Conservation (phyloP, 78 protist species). For the Protostelium mycophagum region DNA sequence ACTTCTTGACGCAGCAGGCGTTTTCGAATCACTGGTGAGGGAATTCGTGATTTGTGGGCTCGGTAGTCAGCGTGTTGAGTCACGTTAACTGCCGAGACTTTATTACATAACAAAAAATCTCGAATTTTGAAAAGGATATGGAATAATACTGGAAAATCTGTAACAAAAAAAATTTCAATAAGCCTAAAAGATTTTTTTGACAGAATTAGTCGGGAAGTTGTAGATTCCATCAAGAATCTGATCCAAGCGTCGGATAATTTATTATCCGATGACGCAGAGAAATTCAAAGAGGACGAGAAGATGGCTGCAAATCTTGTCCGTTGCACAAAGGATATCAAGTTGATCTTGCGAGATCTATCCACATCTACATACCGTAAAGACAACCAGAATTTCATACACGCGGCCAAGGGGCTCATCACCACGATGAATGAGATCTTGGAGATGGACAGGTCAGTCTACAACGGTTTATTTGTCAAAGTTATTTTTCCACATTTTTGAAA, state of each 20-base stretch:
- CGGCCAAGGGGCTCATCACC: not conserved
- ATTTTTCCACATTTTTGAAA: no score
- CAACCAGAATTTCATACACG: not conserved
- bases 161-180: no score
- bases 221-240: not conserved
- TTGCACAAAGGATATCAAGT: not conserved
- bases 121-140: no score
- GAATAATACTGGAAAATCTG: no score
- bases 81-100: no score
- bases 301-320: not conserved
- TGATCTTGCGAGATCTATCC: not conserved
- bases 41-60: no score
- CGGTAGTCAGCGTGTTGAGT: no score
- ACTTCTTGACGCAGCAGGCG: not conserved
- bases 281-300: not conserved
- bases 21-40: not conserved
- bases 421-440: not conserved
- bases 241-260: not conserved
- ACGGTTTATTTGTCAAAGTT: not conserved
- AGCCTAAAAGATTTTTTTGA: no score
- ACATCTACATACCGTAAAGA: not conserved
- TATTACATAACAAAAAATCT: no score
- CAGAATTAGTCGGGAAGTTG: not conserved
- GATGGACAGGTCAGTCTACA: not conserved
- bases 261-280: not conserved